A percentile compares a stretch with the other conserved stretches of the same genome.
phyloP scores from a whole-genome alignment of 805 yeast genomes.

The Candida easanensis region DNA sequence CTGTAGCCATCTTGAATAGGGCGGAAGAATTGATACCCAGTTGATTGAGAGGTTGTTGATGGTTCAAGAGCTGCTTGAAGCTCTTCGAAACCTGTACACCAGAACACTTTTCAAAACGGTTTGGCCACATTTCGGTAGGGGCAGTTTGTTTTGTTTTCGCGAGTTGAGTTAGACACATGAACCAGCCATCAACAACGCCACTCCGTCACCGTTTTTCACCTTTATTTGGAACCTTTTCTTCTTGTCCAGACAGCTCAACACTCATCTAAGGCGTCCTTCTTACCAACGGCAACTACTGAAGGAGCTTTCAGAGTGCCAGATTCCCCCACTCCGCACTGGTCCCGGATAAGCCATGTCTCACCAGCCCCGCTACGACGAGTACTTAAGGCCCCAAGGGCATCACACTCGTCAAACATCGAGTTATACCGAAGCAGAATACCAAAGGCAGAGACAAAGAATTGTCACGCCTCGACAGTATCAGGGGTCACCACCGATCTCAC shows the following conservation, averaged over 20 bases:
- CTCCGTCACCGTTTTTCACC: not conserved
- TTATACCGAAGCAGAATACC: not conserved
- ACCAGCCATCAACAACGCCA: not conserved
- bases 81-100: no score
- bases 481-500: no score
- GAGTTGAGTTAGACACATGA: not conserved
- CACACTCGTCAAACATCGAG: not conserved
- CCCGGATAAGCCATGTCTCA: not conserved
- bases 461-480: no score
- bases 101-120: no score
- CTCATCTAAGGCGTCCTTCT: no score
- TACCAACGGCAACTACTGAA: no score
- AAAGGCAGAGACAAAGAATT: not conserved
- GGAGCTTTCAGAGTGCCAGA: no score
- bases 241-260: no score
- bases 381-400: not conserved
- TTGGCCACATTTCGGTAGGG: slow-evolving; percentile 6
- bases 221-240: no score
- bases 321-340: not conserved
- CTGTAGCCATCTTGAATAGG: slow-evolving; percentile 7
- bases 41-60: not conserved
- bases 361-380: not conserved
- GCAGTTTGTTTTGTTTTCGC: slow-evolving; percentile 10
- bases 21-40: not conserved
- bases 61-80: not conserved